A percentile compares a stretch with the other conserved stretches of the same genome.
These are phyloP conservation scores for Pyrenula aspistea DNA, from an alignment of 495 filamentous ascomycete genomes.

Conservation along the genomic window DNA sequence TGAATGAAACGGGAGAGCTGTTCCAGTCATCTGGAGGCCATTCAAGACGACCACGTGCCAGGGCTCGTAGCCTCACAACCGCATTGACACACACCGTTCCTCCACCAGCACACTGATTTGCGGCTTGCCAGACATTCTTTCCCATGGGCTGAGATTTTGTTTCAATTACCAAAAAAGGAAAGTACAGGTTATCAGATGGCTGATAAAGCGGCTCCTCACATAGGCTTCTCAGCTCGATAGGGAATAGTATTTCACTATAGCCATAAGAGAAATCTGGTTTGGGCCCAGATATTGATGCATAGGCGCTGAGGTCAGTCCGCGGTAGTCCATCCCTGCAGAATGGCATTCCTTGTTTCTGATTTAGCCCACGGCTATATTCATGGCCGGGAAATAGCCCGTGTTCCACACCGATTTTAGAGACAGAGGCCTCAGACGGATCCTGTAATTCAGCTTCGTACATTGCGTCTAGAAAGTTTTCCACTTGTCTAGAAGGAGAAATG, in stretches of 20 bases:
- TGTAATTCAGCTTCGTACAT: background rate
- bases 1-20: background rate
- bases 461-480: background rate
- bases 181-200: background rate
- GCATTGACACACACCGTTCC: background rate
- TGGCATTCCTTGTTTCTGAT: background rate
- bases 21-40: background rate
- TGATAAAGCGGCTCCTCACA: background rate
- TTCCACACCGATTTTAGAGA: background rate
- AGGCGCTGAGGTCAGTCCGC: background rate
- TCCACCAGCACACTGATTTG: background rate
- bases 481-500: background rate
- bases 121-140: background rate
- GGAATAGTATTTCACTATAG: background rate
- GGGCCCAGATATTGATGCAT: background rate
- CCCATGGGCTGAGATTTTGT: background rate
- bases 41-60: background rate
- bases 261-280: background rate
- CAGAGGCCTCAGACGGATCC: background rate
- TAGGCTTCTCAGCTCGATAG: background rate
- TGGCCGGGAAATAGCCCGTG: background rate
- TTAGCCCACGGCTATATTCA: background rate
- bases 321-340: background rate
- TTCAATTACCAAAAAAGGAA: background rate
- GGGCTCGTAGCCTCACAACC: background rate